These are phyloP conservation scores for Thymus quinquecostatus DNA, from an alignment of 257 asterid genomes.

Conservation along the genomic window DNA sequence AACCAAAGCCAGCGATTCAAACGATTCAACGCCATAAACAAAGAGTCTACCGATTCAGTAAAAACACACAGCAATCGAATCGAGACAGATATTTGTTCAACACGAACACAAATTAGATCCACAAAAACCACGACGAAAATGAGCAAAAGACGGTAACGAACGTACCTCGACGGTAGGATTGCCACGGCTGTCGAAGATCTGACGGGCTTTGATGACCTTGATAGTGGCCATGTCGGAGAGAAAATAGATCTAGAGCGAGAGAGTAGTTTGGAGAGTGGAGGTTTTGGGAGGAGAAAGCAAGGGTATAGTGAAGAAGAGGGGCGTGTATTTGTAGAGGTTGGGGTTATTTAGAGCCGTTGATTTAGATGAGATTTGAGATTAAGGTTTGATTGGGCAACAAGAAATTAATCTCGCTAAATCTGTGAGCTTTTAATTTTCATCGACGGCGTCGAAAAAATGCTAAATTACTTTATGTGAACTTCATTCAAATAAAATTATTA, in stretches of 20 bases:
- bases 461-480: neutral
- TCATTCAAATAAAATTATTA: too few species aligned
- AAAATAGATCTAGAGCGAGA: constrained; percentile 29
- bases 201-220: constrained; percentile 81
- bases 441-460: constrained; percentile 27
- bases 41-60: neutral
- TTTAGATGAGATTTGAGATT: constrained; percentile 27
- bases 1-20: neutral
- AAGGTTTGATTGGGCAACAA: constrained; percentile 41
- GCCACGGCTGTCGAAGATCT: constrained; percentile 97
- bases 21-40: neutral
- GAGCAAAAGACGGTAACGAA: constrained; percentile 18
- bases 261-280: constrained; percentile 5
- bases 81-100: neutral
- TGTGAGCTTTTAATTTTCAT: constrained; percentile 30
- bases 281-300: neutral
- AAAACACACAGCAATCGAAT: constrained; percentile 6
- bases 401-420: constrained; percentile 26
- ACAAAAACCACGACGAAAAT: neutral
- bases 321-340: constrained; percentile 42
- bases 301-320: neutral
- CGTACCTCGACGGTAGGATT: constrained; percentile 94
- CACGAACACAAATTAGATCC: constrained; percentile 24
- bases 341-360: constrained; percentile 55
- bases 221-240: constrained; percentile 63